Conservation (phyloP, 331 rosid genomes). For the Phaseolus coccineus region DNA sequence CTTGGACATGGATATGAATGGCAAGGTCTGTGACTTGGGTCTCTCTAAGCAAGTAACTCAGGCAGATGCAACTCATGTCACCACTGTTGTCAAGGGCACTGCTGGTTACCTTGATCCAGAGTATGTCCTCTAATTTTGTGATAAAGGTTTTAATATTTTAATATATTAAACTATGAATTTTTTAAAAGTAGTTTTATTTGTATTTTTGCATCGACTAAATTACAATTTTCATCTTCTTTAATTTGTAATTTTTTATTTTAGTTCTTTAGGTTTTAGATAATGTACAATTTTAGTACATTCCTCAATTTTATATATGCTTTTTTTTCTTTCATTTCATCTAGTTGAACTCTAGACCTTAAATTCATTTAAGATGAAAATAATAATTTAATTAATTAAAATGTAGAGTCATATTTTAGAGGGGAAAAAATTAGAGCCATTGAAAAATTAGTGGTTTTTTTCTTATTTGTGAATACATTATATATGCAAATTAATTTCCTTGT, state of each 20-base stretch:
- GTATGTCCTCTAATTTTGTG: constrained; percentile 52
- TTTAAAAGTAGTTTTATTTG: neutral
- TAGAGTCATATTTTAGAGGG: neutral
- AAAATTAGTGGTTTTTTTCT: neutral
- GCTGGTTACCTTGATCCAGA: constrained; percentile 98
- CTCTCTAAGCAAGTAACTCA: constrained; percentile 83
- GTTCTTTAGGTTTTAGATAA: no score
- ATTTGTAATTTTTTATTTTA: neutral
- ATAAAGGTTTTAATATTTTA: neutral
- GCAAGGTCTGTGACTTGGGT: constrained; percentile 92
- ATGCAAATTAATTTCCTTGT: neutral
- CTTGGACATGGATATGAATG: constrained; percentile 89
- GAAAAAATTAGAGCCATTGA: neutral
- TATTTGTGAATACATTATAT: neutral
- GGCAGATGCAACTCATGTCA: constrained; percentile 90
- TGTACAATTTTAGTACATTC: no score
- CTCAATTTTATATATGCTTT: no score
- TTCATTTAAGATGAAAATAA: no score
- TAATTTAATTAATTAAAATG: no score
- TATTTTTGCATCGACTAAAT: neutral
- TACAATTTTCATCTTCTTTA: neutral
- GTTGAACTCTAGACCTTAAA: no score
- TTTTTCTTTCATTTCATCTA: no score
- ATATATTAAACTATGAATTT: no score
- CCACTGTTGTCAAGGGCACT: constrained; percentile 94